These are phyloP conservation scores for Aquilaria malaccensis DNA, from an alignment of 345 rosid genomes.

Conservation along the genomic window DNA sequence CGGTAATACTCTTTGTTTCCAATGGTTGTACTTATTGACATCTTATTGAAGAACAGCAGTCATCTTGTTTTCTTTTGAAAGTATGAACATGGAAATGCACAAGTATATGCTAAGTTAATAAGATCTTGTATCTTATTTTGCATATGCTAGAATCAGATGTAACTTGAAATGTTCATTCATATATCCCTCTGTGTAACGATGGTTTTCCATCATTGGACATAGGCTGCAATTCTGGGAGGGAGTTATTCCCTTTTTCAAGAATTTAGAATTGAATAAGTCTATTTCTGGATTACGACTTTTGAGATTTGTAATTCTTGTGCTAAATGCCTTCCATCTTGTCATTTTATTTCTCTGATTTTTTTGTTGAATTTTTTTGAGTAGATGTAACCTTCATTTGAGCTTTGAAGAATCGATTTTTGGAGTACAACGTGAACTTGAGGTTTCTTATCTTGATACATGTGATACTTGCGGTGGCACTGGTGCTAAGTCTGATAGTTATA, in stretches of 20 bases:
- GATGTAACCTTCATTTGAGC: slow-evolving; percentile 69
- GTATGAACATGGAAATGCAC: too few species aligned
- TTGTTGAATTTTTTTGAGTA: slow-evolving; percentile 14
- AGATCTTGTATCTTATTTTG: too few species aligned
- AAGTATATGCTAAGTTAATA: too few species aligned
- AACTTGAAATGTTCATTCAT: too few species aligned
- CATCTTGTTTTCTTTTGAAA: too few species aligned
- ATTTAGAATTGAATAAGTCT: background rate
- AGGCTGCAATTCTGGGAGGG: background rate
- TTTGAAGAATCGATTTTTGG: slow-evolving; percentile 91
- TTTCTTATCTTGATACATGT: slow-evolving; percentile 64
- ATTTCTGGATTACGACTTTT: background rate
- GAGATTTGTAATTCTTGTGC: background rate
- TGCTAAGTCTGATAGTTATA: slow-evolving; percentile 53
- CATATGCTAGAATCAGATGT: too few species aligned
- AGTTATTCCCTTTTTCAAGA: background rate
- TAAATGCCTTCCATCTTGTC: background rate
- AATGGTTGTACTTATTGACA: too few species aligned
- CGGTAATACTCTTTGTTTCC: slow-evolving; percentile 29
- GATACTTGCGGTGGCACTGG: slow-evolving; percentile 77
- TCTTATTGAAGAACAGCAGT: too few species aligned
- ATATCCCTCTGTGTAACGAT: background rate
- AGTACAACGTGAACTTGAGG: slow-evolving; percentile 53
- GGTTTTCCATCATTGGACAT: background rate
- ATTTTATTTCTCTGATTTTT: slow-evolving; percentile 4